These are phyloP conservation scores for Candida endomychidarum DNA, from an alignment of 805 yeast genomes.

Conservation along the genomic window DNA sequence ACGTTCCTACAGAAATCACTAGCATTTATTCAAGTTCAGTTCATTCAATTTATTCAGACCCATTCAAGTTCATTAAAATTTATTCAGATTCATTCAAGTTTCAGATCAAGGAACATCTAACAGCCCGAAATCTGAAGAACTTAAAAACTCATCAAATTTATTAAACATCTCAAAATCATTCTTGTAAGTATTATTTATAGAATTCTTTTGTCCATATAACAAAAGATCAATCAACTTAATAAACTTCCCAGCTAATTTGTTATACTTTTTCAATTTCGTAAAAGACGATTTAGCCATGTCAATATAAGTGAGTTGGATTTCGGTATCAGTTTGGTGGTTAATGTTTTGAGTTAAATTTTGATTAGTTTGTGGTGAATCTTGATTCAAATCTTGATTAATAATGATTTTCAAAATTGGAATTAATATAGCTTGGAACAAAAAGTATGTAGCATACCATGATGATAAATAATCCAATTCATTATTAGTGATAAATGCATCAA, in stretches of 20 bases:
- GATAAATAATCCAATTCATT: slow-evolving; percentile 17
- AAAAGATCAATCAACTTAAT: slow-evolving; percentile 18
- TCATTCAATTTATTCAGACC: too few species aligned
- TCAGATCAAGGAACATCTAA: not conserved
- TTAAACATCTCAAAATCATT: slow-evolving; percentile 16
- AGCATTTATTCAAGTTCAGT: too few species aligned
- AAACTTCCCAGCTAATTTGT: slow-evolving; percentile 21
- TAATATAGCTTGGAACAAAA: slow-evolving; percentile 21
- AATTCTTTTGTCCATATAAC: slow-evolving; percentile 14
- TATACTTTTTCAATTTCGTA: slow-evolving; percentile 14
- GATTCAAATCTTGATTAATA: slow-evolving; percentile 13
- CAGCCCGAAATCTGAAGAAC: not conserved
- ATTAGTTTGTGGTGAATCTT: slow-evolving; percentile 1
- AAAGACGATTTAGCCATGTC: slow-evolving; percentile 16
- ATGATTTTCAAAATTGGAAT: slow-evolving; percentile 19
- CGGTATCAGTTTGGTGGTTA: slow-evolving; percentile 6
- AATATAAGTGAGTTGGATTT: slow-evolving; percentile 16
- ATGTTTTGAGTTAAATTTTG: slow-evolving; percentile 1
- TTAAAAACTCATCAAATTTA: slow-evolving; percentile 18
- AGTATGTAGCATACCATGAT: slow-evolving; percentile 21
- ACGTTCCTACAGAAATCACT: too few species aligned
- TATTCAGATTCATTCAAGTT: too few species aligned
- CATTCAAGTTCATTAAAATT: too few species aligned
- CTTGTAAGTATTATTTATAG: slow-evolving; percentile 7
- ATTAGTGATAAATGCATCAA: slow-evolving; percentile 15